Percentiles rank a stretch among this genome's conserved stretches.
Evolutionary conservation across 2,329 filamentous ascomycete genomes (phyloP).

Genomic region (Epicoccum sorghinum): DNA sequence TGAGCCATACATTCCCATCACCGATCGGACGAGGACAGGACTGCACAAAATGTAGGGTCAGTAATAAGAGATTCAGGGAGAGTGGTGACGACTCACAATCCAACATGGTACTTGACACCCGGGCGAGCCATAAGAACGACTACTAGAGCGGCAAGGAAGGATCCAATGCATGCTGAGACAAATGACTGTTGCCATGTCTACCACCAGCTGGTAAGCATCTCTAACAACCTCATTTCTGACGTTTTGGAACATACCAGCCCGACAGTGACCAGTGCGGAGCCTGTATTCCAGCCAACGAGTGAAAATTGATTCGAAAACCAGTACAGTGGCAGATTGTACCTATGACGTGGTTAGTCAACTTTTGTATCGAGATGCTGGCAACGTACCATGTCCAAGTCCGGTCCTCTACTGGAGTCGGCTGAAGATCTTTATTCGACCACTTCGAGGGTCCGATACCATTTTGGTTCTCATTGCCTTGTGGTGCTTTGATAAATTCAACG

Average conservation of each 20-base stretch:
- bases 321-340: conserved; percentile 31
- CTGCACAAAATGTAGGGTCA: conserved; percentile 7
- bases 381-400: conserved; percentile 34
- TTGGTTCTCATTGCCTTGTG: conserved; percentile 21
- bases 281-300: conserved; percentile 29
- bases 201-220: conserved; percentile 1
- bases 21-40: conserved; percentile 24
- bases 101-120: conserved; percentile 32
- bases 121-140: conserved; percentile 32
- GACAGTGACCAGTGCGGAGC: conserved; percentile 25
- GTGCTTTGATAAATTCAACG: conserved; percentile 22
- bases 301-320: conserved; percentile 32
- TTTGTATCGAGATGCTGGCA: too few relatives aligned
- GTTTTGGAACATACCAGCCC: conserved; percentile 15
- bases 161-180: conserved; percentile 28
- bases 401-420: conserved; percentile 29
- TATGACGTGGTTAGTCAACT: background rate
- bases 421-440: conserved; percentile 36
- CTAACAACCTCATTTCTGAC: background rate
- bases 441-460: conserved; percentile 21
- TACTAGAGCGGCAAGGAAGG: conserved; percentile 29
- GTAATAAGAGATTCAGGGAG: background rate
- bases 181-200: conserved; percentile 36
- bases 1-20: conserved; percentile 46
- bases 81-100: conserved; percentile 9